Percentiles rank a stretch among this genome's conserved stretches.
Evolutionary conservation across 306 rosid species (phyloP).

Genomic region (Vigna radiata): DNA sequence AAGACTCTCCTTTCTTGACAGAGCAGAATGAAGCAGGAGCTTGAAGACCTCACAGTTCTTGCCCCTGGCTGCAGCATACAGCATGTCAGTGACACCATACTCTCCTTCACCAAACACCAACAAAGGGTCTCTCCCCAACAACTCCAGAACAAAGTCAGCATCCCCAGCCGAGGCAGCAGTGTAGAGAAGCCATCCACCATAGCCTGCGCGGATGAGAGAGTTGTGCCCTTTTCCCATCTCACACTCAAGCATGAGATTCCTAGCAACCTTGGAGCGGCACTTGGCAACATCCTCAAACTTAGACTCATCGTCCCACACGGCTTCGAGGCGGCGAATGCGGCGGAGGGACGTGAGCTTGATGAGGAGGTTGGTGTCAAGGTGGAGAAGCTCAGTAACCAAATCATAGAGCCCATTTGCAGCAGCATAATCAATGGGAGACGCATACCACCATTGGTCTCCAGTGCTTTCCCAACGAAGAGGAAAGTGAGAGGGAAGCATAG

Average conservation of each 20-base stretch:
- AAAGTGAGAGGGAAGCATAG: slow-evolving; percentile 63
- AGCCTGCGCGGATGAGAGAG: slow-evolving; percentile 83
- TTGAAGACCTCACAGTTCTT: slow-evolving; percentile 73
- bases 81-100: slow-evolving; percentile 84
- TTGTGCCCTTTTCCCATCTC: slow-evolving; percentile 59
- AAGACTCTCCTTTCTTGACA: slow-evolving; percentile 55
- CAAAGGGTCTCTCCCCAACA: slow-evolving; percentile 70
- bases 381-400: slow-evolving; percentile 88
- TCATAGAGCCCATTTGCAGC: slow-evolving; percentile 94
- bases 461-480: slow-evolving; percentile 98
- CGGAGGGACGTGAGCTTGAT: slow-evolving; percentile 92
- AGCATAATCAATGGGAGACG: slow-evolving; percentile 92
- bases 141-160: slow-evolving; percentile 62
- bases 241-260: slow-evolving; percentile 69
- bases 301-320: slow-evolving; percentile 89
- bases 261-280: slow-evolving; percentile 77
- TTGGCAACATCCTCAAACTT: slow-evolving; percentile 69
- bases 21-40: slow-evolving; percentile 63
- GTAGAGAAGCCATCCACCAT: slow-evolving; percentile 97
- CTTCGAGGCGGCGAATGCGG: slow-evolving; percentile 91
- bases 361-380: slow-evolving; percentile 88
- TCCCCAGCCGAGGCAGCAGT: slow-evolving; percentile 96
- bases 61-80: slow-evolving; percentile 92
- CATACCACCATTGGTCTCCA: slow-evolving; percentile 96
- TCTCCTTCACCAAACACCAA: slow-evolving; percentile 95